Evolutionary conservation across 805 yeast species (phyloP), one percentile per base, ranked within the genome.

Genomic region (Candida golubevii): DNA sequence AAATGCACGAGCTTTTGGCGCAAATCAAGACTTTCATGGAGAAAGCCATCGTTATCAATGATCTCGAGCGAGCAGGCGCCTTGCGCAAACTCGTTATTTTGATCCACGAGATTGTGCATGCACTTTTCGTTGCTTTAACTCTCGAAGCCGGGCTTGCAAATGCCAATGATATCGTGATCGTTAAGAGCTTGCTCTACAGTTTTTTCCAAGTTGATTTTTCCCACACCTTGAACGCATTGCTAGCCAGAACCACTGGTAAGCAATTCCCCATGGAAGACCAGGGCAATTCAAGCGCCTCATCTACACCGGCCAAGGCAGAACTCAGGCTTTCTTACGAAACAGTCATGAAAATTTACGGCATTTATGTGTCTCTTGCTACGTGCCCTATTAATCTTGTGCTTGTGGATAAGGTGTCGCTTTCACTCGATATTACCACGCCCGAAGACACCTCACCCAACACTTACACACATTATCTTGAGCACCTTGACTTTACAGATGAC

Each of bases 381-480:
- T 46, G 61, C 28, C 69, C 69, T 9, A 34, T 46, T 4, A 39
- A 38, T 12, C 51, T 59, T 23, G 41, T 63, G 12, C 57, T 60
- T 0, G 56, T 47, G 11, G 53, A 53, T 26, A 46, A 54, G 29
- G 45, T 45, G 5, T 41, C 56, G 1, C 39, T 55, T n/a, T 58
- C 66, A 2, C 55, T 59, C 12, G 69, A 65, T 46, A 62, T 64
- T 31, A 60, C 68, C 12, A 59, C 56, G 11, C 39, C 58, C 32
- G 37, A 38, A 18, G 44, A 45, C 9, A 60, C 54, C 15, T 50
- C 59, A 8, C 51, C 56, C 5, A 64, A 65, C 43, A 38, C 41
- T 8, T 63, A 60, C 42, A 53, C 55, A 35, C 42, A 47, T 23
- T 36, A 35, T 11, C 38, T 60, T n/a, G 41, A 42, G 14, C 28